Conservation (phyloP, 2,329 filamentous ascomycete genomes). For the Aquanectria penicillioides region DNA sequence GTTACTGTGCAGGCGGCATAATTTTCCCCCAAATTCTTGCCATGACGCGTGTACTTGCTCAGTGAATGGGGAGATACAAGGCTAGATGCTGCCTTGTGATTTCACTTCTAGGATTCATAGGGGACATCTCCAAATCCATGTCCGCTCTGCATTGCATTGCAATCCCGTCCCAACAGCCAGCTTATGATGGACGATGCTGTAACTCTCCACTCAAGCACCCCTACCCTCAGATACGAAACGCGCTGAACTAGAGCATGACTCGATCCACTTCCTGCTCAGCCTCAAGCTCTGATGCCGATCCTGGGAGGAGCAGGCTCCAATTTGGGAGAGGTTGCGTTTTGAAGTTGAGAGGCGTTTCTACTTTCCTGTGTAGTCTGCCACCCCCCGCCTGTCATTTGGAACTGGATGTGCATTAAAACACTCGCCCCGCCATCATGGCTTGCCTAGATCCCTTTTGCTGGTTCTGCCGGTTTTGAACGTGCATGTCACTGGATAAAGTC, state of each 20-base stretch:
- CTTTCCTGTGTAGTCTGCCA: neutral
- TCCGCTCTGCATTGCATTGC: too few species aligned
- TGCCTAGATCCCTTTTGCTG: neutral
- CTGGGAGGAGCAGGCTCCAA: slow-evolving; percentile 5
- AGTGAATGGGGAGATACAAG: too few species aligned
- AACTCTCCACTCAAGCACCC: neutral
- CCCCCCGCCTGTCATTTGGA: neutral
- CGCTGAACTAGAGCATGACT: slow-evolving; percentile 21
- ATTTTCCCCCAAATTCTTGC: neutral
- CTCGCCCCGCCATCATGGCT: neutral
- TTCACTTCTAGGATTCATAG: too few species aligned
- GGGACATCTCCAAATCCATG: too few species aligned
- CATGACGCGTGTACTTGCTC: too few species aligned
- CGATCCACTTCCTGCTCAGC: slow-evolving; percentile 16
- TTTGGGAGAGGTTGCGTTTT: slow-evolving; percentile 5
- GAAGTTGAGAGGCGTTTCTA: neutral
- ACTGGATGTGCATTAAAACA: slow-evolving; percentile 3
- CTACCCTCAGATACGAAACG: slow-evolving; percentile 17
- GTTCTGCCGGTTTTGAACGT: neutral
- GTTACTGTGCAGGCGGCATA: neutral
- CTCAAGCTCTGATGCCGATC: slow-evolving; percentile 16
- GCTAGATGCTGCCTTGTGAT: too few species aligned
- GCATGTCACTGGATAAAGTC: neutral
- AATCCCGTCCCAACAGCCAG: neutral
- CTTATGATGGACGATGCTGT: neutral